A percentile compares a stretch with the other conserved stretches of the same genome.
These are phyloP conservation scores for Aspergillus ostianus DNA, from an alignment of 495 filamentous ascomycete genomes.

Conservation along the genomic window DNA sequence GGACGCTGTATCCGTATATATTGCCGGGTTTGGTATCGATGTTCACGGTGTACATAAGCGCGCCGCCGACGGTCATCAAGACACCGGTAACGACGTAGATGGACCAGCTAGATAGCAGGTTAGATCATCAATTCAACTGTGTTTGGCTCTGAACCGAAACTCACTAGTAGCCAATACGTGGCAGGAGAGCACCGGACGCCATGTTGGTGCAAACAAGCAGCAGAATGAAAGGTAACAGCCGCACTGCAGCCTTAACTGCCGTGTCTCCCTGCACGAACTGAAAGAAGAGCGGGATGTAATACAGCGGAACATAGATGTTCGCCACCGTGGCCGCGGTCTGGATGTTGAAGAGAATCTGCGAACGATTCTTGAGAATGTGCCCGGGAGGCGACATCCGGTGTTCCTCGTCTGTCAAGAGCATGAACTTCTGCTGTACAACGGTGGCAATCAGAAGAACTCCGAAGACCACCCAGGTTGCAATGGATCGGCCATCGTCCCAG, in stretches of 20 bases:
- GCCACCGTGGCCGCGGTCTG: conserved; percentile 28
- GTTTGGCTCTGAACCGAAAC: background rate
- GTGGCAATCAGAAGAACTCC: conserved; percentile 44
- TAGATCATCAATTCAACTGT: background rate
- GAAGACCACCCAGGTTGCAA: conserved; percentile 47
- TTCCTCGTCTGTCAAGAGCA: conserved; percentile 38
- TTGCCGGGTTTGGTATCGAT: background rate
- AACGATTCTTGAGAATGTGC: conserved; percentile 38
- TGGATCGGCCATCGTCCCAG: conserved; percentile 45
- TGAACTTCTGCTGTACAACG: background rate
- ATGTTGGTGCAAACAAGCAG: background rate
- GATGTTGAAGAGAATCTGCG: conserved; percentile 44
- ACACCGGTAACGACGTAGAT: background rate
- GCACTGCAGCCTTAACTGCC: conserved; percentile 34
- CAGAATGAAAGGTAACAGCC: conserved; percentile 29
- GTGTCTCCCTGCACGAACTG: conserved; percentile 39
- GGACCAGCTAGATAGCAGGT: background rate
- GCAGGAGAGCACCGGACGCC: background rate
- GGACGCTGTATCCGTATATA: background rate
- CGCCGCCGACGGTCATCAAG: background rate
- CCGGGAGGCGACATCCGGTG: conserved; percentile 53
- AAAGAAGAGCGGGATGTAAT: conserved; percentile 53
- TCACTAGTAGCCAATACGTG: background rate
- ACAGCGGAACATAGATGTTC: conserved; percentile 36
- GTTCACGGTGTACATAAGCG: background rate